Conservation (phyloP, 1,139 yeast genomes). For the Geotrichum aggregatum region DNA sequence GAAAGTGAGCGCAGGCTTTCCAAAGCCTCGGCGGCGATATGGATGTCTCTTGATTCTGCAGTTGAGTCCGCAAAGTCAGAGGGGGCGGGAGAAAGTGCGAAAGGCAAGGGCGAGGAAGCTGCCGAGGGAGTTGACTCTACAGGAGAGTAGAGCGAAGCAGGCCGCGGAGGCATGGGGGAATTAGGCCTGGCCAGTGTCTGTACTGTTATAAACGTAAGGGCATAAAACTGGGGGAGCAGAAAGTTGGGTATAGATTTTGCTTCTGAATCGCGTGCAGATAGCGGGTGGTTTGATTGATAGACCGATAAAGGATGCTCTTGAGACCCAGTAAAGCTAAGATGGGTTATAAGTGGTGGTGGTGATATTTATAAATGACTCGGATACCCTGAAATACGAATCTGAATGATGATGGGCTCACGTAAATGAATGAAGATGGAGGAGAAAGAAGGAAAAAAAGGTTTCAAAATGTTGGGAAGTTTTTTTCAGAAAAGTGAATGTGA, state of each 20-base stretch:
- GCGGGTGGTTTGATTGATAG: too few relatives aligned
- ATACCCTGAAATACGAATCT: too few relatives aligned
- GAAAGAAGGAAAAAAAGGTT: slow-evolving; percentile 7
- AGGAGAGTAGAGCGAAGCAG: slow-evolving; percentile 1
- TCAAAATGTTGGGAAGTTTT: slow-evolving; percentile 8
- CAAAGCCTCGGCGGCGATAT: slow-evolving; percentile 22
- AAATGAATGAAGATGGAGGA: slow-evolving; percentile 1
- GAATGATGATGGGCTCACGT: too few relatives aligned
- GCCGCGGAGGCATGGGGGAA: slow-evolving; percentile 8
- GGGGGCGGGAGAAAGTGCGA: not conserved
- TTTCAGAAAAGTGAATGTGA: not conserved
- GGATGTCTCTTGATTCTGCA: slow-evolving; percentile 16
- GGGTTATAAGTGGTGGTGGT: too few relatives aligned
- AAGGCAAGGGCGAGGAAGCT: not conserved
- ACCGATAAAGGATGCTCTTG: too few relatives aligned
- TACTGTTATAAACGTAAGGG: not conserved
- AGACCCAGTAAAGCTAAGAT: too few relatives aligned
- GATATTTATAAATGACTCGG: too few relatives aligned
- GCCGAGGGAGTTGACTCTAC: slow-evolving; percentile 8
- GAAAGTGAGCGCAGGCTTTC: slow-evolving; percentile 18
- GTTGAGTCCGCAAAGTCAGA: not conserved
- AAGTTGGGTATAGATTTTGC: not conserved
- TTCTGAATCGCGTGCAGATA: too few relatives aligned
- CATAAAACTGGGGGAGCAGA: not conserved
- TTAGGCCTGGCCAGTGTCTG: not conserved